phyloP scores from a whole-genome alignment of 768 basidiomycete genomes.

The Cystofilobasidium bisporidii region DNA sequence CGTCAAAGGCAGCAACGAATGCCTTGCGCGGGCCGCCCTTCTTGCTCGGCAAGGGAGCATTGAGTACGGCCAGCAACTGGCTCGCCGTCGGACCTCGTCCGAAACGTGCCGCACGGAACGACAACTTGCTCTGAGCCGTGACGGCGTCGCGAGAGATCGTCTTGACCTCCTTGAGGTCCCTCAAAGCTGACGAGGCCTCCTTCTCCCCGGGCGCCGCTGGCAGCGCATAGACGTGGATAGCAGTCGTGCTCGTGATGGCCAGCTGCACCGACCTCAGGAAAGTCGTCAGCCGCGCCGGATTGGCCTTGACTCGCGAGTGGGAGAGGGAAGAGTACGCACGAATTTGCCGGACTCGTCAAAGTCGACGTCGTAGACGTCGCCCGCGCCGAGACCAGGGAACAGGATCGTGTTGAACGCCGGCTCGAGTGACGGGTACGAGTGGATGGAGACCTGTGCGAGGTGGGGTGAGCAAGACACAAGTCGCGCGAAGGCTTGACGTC shows the following conservation, averaged over 20 bases:
- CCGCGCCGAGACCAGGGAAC: constrained; percentile 45
- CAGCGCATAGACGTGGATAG: constrained; percentile 33
- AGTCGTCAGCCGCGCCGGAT: no score
- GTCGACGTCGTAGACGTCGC: constrained; percentile 78
- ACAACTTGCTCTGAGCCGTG: constrained; percentile 22
- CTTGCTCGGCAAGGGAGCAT: constrained; percentile 31
- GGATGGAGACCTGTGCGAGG: constrained; percentile 52
- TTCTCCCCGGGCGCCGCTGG: constrained; percentile 20
- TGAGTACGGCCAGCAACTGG: constrained; percentile 38
- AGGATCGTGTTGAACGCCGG: constrained; percentile 43
- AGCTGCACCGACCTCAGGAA: no score
- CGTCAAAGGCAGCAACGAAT: constrained; percentile 20
- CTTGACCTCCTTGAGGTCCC: constrained; percentile 6
- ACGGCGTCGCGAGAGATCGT: constrained; percentile 17
- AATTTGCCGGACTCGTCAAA: constrained; percentile 52
- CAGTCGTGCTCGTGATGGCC: constrained; percentile 34
- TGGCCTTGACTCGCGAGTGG: not conserved
- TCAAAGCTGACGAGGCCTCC: not conserved
- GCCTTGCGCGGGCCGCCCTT: constrained; percentile 35
- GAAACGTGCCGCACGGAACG: constrained; percentile 36
- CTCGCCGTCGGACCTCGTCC: constrained; percentile 28
- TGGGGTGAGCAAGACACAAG: constrained; percentile 25
- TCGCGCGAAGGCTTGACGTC: no score
- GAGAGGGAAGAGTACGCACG: constrained; percentile 41
- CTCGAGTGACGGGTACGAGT: constrained; percentile 53